phyloP scores from a whole-genome alignment of 176 grass and related monocot species.

The Bothriochloa decipiens region DNA sequence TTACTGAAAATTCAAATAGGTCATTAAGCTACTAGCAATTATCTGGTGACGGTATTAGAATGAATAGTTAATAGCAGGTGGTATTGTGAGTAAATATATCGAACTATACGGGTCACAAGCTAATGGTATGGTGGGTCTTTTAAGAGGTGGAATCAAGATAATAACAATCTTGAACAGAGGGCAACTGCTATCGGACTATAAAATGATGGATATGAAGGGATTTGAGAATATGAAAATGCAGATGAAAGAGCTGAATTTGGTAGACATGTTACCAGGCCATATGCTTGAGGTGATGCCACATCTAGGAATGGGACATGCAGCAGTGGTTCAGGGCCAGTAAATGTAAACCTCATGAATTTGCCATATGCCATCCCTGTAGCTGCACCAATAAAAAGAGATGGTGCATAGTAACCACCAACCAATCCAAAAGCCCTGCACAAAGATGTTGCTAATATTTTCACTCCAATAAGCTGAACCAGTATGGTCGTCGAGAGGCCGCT shows the following conservation, averaged over 20 bases:
- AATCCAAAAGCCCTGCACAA: conserved; percentile 87
- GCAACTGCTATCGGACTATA: not conserved
- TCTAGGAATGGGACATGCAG: conserved; percentile 72
- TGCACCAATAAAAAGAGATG: conserved; percentile 95
- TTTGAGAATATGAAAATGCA: not conserved
- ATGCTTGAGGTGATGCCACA: conserved; percentile 96
- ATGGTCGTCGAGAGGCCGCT: conserved; percentile 62
- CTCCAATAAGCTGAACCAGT: conserved; percentile 82
- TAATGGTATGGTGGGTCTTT: not conserved
- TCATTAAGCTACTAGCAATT: not conserved
- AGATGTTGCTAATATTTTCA: conserved; percentile 83
- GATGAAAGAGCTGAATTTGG: conserved; percentile 9
- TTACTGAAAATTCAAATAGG: not conserved
- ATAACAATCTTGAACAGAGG: conserved; percentile 6
- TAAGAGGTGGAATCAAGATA: not conserved
- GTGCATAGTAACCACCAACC: conserved; percentile 95
- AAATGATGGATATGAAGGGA: not conserved
- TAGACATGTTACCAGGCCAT: conserved; percentile 76
- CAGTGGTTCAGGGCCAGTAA: conserved; percentile 64
- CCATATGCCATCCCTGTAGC: conserved; percentile 98
- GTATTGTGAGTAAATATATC: not conserved
- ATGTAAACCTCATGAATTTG: conserved; percentile 67
- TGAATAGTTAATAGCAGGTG: not conserved
- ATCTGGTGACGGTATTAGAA: not conserved
- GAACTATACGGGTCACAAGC: not conserved